A percentile compares a stretch with the other conserved stretches of the same genome.
These are phyloP conservation scores for Curvularia lunata DNA, from an alignment of 2,329 filamentous ascomycete genomes.

Conservation along the genomic window DNA sequence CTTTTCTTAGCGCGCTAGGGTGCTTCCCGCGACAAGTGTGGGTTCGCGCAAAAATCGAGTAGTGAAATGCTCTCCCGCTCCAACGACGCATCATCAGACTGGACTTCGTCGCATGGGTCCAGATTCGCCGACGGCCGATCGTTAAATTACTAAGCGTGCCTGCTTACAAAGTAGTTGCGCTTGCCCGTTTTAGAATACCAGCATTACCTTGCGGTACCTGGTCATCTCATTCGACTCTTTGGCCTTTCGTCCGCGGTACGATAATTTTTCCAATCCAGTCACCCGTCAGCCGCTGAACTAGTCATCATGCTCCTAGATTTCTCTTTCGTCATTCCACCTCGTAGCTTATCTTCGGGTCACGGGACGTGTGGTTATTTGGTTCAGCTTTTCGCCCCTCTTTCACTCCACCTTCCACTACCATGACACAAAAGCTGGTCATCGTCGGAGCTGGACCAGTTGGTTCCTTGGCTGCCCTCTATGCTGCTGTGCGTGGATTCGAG, in stretches of 20 bases:
- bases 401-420: slow-evolving; percentile 13
- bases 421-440: slow-evolving; percentile 73
- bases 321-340: not conserved
- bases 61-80: slow-evolving; percentile 11
- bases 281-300: not conserved
- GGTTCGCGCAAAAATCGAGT: slow-evolving; percentile 27
- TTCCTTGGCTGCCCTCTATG: slow-evolving; percentile 89
- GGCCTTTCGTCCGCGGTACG: slow-evolving; percentile 9
- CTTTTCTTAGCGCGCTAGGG: slow-evolving; percentile 1
- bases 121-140: slow-evolving; percentile 24
- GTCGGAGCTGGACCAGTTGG: slow-evolving; percentile 95
- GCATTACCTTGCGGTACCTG: slow-evolving; percentile 8
- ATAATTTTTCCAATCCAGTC: slow-evolving; percentile 4
- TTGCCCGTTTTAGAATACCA: slow-evolving; percentile 27
- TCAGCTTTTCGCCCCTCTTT: not conserved
- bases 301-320: not conserved
- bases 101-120: slow-evolving; percentile 25
- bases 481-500: slow-evolving; percentile 82
- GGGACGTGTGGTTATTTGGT: not conserved
- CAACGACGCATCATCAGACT: slow-evolving; percentile 17
- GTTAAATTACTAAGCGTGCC: too few relatives aligned
- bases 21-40: slow-evolving; percentile 9
- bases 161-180: slow-evolving; percentile 16
- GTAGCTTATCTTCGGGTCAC: slow-evolving; percentile 3
- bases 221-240: slow-evolving; percentile 12